Evolutionary conservation across 176 grass and related monocot genomes (phyloP).

Genomic region (Aegilops speltoides): DNA sequence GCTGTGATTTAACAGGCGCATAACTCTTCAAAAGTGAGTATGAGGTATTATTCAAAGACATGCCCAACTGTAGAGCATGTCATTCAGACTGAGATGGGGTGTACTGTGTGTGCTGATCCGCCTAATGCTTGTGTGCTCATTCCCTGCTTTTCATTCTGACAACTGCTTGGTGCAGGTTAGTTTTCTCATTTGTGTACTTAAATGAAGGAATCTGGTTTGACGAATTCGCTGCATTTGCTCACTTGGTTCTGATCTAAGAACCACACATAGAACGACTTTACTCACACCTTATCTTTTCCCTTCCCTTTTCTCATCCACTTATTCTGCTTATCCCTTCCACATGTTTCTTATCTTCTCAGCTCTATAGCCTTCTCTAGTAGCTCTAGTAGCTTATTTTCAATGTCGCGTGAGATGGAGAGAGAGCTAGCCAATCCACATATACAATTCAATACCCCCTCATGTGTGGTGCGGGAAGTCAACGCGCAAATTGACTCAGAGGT

Average conservation of each 20-base stretch:
- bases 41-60: constrained; percentile 76
- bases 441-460: too few species aligned
- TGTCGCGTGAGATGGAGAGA: too few species aligned
- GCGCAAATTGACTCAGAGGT: too few species aligned
- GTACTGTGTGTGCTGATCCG: constrained; percentile 47
- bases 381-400: too few species aligned
- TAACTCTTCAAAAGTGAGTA: constrained; percentile 55
- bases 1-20: constrained; percentile 33
- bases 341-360: background rate
- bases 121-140: constrained; percentile 61
- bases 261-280: too few species aligned
- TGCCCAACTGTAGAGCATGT: constrained; percentile 56
- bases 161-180: constrained; percentile 85
- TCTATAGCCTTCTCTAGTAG: background rate
- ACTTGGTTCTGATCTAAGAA: background rate
- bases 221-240: background rate
- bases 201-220: background rate
- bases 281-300: too few species aligned
- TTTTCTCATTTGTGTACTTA: background rate
- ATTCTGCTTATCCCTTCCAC: background rate
- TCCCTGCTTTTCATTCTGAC: constrained; percentile 76
- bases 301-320: background rate
- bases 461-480: too few species aligned
- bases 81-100: constrained; percentile 68
- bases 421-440: too few species aligned